These are phyloP conservation scores for Starmerella roubikii DNA, from an alignment of 805 yeast genomes.

Conservation along the genomic window DNA sequence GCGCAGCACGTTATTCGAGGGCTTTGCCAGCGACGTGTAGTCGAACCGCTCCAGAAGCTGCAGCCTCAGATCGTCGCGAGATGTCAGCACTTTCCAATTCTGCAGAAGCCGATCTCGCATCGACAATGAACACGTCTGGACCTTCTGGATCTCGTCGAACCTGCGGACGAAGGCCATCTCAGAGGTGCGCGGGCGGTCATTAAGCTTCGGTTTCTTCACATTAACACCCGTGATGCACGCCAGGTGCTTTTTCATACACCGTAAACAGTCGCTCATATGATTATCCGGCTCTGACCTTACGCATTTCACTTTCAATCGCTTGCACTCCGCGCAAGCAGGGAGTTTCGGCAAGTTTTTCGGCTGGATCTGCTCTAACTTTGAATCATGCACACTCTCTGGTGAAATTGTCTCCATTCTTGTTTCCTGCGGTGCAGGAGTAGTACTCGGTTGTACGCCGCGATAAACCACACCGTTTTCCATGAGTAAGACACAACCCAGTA, in stretches of 20 bases:
- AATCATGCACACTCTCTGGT: no score
- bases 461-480: no score
- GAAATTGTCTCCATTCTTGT: no score
- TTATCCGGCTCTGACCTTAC: slow-evolving; percentile 50
- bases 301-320: slow-evolving; percentile 71
- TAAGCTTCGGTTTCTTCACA: not conserved
- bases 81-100: slow-evolving; percentile 19
- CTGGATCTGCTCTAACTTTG: no score
- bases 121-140: slow-evolving; percentile 3
- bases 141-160: not conserved
- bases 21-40: slow-evolving; percentile 13
- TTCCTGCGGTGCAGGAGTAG: no score
- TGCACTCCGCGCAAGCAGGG: slow-evolving; percentile 40
- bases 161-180: not conserved
- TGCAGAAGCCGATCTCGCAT: slow-evolving; percentile 19
- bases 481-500: no score
- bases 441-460: no score
- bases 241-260: slow-evolving; percentile 54
- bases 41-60: slow-evolving; percentile 27
- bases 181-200: not conserved
- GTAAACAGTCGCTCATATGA: slow-evolving; percentile 51
- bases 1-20: slow-evolving; percentile 32
- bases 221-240: slow-evolving; percentile 35
- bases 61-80: slow-evolving; percentile 41
- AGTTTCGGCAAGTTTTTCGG: slow-evolving; percentile 2